A percentile compares a stretch with the other conserved stretches of the same genome.
Conservation (phyloP, 345 rosid genomes). For the Euphorbia peplus region DNA sequence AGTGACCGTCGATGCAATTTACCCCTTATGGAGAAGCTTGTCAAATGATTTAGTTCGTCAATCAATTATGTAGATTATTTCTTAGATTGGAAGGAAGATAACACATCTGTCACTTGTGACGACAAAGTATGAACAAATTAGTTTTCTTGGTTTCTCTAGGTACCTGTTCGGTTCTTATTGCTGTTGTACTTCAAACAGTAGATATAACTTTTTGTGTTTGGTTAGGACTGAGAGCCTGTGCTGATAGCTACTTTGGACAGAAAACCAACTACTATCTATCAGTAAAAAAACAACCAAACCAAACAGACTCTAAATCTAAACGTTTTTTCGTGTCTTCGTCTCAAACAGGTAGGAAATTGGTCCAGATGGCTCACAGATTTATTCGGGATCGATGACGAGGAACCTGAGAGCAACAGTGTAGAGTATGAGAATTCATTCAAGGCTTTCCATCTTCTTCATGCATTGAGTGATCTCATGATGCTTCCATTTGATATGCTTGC, state of each 20-base stretch:
- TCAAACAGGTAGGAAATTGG: conserved; percentile 80
- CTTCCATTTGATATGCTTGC: conserved; percentile 88
- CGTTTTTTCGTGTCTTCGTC: conserved; percentile 7
- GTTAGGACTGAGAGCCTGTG: too few relatives aligned
- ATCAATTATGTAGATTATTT: not conserved
- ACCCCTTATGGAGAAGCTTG: too few relatives aligned
- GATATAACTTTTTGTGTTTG: too few relatives aligned
- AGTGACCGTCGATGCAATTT: too few relatives aligned
- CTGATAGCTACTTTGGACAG: too few relatives aligned
- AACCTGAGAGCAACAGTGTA: conserved; percentile 24
- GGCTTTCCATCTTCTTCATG: conserved; percentile 71
- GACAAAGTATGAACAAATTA: not conserved
- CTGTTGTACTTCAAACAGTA: too few relatives aligned
- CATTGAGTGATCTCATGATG: conserved; percentile 94
- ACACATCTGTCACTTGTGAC: too few relatives aligned
- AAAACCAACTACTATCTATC: too few relatives aligned
- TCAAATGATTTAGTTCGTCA: not conserved
- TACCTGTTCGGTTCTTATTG: too few relatives aligned
- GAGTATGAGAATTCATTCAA: conserved; percentile 50
- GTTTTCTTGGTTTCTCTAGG: not conserved
- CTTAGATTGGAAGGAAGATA: not conserved
- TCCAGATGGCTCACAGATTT: conserved; percentile 92
- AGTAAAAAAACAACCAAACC: too few relatives aligned
- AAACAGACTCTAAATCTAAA: not conserved
- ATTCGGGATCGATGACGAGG: conserved; percentile 64